phyloP scores from a whole-genome alignment of 306 rosid species.

The Inga leiocalycina region DNA sequence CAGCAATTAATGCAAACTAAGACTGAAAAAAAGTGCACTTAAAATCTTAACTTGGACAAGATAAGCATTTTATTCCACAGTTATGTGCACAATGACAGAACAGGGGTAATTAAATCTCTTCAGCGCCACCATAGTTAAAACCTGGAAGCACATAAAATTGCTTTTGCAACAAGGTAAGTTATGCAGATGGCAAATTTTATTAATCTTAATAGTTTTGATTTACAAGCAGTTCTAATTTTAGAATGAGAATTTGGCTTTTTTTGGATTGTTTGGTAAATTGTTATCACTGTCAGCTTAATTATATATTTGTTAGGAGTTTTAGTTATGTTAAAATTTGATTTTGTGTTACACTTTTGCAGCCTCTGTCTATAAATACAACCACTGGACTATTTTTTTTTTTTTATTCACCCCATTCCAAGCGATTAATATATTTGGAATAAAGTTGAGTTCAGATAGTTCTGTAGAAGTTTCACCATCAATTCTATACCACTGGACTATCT shows the following conservation, averaged over 20 bases:
- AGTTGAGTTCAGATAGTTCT: not conserved
- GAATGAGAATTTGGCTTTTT: not conserved
- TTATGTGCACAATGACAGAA: not conserved
- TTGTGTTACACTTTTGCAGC: not conserved
- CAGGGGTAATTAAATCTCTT: not conserved
- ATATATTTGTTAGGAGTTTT: not conserved
- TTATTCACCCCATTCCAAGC: not conserved
- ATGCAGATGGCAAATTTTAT: not conserved
- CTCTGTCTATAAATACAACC: not conserved
- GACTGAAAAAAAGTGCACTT: constrained; percentile 10
- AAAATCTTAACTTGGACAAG: not conserved
- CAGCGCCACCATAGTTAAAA: constrained; percentile 9
- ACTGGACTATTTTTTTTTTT: not conserved
- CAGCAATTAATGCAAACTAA: constrained; percentile 1
- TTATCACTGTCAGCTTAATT: not conserved
- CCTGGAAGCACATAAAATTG: constrained; percentile 4
- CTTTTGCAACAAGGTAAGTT: constrained; percentile 10
- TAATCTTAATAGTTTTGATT: not conserved
- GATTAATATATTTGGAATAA: not conserved
- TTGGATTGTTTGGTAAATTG: not conserved
- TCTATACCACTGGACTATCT: not conserved
- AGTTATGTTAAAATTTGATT: not conserved
- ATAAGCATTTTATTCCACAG: not conserved
- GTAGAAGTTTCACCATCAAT: not conserved
- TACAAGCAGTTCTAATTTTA: not conserved